Conservation (phyloP, 164 flowering plant genomes). For the Macadamia tetraphylla region DNA sequence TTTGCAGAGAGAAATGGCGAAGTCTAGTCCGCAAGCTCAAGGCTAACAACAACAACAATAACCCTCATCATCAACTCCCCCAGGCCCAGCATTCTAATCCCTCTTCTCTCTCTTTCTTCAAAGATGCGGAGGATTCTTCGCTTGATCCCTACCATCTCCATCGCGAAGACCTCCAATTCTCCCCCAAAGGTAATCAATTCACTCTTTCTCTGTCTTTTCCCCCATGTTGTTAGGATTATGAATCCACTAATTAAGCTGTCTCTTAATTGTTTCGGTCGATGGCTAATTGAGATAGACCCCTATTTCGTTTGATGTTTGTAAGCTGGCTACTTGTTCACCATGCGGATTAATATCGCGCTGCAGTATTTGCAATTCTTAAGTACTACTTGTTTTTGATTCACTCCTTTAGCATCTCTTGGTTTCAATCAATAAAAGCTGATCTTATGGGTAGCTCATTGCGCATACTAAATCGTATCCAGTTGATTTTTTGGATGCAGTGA, state of each 20-base stretch:
- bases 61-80: not conserved
- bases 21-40: not conserved
- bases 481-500: no score
- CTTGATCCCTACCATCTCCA: not conserved
- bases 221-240: no score
- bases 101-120: not conserved
- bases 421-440: no score
- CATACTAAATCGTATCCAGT: no score
- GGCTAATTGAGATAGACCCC: not conserved
- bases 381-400: no score
- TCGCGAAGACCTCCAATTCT: not conserved
- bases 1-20: not conserved
- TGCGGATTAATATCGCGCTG: no score
- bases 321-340: no score
- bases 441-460: no score
- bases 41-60: not conserved
- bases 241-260: not conserved
- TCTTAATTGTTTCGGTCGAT: not conserved
- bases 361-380: no score
- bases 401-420: no score
- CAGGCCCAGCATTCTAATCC: not conserved
- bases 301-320: no score
- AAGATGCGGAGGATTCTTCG: not conserved
- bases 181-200: not conserved
- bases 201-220: no score